A percentile compares a stretch with the other conserved stretches of the same genome.
These are phyloP conservation scores for Ophiosphaerella narmari DNA, from an alignment of 2,329 filamentous ascomycete species.

Conservation along the genomic window DNA sequence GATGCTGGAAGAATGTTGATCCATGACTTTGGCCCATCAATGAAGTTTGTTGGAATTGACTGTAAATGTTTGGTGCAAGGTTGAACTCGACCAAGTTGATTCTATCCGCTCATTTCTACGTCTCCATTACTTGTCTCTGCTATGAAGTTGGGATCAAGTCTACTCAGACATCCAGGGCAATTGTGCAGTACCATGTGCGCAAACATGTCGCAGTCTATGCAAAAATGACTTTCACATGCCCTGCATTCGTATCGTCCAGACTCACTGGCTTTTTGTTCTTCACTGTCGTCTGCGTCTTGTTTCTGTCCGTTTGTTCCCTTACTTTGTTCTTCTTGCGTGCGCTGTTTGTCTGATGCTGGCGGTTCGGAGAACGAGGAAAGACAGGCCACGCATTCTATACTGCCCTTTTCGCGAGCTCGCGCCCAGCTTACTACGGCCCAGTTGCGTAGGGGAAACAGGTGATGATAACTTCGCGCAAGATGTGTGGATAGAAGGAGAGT, in stretches of 20 bases:
- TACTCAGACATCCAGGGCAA: conserved; percentile 81
- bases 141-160: conserved; percentile 22
- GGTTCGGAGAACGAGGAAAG: conserved; percentile 68
- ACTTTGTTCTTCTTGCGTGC: conserved; percentile 14
- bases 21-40: not conserved
- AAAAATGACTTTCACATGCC: conserved; percentile 88
- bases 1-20: conserved; percentile 3
- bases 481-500: conserved; percentile 88
- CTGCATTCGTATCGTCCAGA: conserved; percentile 87
- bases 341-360: conserved; percentile 16
- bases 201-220: conserved; percentile 96
- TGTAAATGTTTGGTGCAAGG: not conserved
- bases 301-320: conserved; percentile 16
- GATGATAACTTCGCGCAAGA: conserved; percentile 46
- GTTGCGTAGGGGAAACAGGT: conserved; percentile 65
- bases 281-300: conserved; percentile 37
- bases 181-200: conserved; percentile 94
- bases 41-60: not conserved
- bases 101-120: conserved; percentile 32
- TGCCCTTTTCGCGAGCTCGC: conserved; percentile 58
- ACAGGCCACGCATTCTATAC: conserved; percentile 75
- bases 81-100: not conserved
- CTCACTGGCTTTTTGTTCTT: conserved; percentile 65
- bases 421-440: conserved; percentile 91
- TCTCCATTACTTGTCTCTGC: conserved; percentile 28